Base-by-base conservation (phyloP, 1,139 yeast species). In the Magnusiomyces suaveolens region DNA sequence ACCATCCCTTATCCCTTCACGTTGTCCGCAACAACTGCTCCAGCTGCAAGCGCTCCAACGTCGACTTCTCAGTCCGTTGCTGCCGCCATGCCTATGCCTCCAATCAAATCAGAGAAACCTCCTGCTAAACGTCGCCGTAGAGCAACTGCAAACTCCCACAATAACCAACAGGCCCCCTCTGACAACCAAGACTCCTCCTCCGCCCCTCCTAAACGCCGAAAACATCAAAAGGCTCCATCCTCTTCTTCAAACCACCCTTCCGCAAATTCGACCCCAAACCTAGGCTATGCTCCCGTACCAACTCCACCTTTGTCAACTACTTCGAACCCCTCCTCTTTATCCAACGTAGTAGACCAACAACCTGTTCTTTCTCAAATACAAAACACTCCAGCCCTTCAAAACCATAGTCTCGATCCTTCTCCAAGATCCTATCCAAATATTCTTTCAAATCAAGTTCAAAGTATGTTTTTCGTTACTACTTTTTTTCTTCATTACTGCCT, bases 351-450 rank as follows among this genome's bases (percentile, higher is more conserved):
- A 50, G 59, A 53, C 26, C 59, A 52, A 41, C 56, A 50, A 48
- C 60, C 58, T 36, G 59, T 62, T 51, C 53, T 61, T 39, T 70
- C 66, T 50, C 72, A 71, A 32, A 60, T 79, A 51, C 56, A 56
- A n/a, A 57, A 47, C 18, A 49, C 57, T 6, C 49, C 52, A 10
- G 16, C 52, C 18, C 41, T 39, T 21, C 43, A 46, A 21, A 51
- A 51, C n/a, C 38, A 20, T 46, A 36, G 16, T 18, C 51, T 43
- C 24, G 20, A 20, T n/a, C 25, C 24, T 10, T 47, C 50, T 20
- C 43, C 43, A 14, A 20, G 29, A 32, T 21, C 50, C 21, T 47
- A 47, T 21, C 50, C 50, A 3, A 47, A 47, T 23, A 47, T 47
- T 23, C 32, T 47, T 3, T 32, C 50, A 8, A 47, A 10, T 36